phyloP scores from a whole-genome alignment of 2,329 filamentous ascomycete genomes.

The Ophiocordyceps camponoti-rufipedis region DNA sequence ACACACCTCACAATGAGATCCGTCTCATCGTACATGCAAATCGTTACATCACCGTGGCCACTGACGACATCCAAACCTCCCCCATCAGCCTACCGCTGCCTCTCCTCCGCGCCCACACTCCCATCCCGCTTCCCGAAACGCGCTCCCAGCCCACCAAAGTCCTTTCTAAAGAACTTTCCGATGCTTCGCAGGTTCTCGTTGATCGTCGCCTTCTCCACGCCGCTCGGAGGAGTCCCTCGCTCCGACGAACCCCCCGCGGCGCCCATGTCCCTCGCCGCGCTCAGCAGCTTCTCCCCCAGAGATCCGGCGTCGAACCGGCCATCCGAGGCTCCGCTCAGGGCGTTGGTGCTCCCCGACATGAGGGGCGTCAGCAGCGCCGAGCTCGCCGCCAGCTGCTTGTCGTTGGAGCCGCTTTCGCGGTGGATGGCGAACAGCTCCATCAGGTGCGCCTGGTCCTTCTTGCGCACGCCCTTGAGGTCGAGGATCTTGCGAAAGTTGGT shows the following conservation, averaged over 20 bases:
- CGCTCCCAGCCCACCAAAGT: constrained; percentile 59
- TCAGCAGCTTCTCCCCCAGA: constrained; percentile 76
- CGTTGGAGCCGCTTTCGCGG: constrained; percentile 56
- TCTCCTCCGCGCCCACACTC: constrained; percentile 12
- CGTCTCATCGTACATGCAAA: no score
- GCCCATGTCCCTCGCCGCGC: constrained; percentile 71
- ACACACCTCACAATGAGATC: no score
- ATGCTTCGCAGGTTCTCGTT: constrained; percentile 93
- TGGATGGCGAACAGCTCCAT: constrained; percentile 72
- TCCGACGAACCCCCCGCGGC: constrained; percentile 3
- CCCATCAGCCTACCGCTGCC: constrained; percentile 1
- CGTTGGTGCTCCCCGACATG: constrained; percentile 22
- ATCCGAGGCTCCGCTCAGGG: constrained; percentile 7
- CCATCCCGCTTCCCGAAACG: constrained; percentile 49
- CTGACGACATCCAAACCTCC: neutral
- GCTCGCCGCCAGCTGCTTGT: constrained; percentile 45
- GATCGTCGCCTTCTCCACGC: constrained; percentile 47
- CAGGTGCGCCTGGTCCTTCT: constrained; percentile 63
- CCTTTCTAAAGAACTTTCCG: constrained; percentile 86
- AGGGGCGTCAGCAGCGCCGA: constrained; percentile 56
- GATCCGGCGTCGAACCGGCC: constrained; percentile 62
- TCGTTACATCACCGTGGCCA: no score
- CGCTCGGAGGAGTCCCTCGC: constrained; percentile 12
- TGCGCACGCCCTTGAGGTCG: constrained; percentile 83
- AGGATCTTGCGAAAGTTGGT: constrained; percentile 92